Evolutionary conservation across 2,329 filamentous ascomycete species (phyloP).

Genomic region (Didymella keratinophila): DNA sequence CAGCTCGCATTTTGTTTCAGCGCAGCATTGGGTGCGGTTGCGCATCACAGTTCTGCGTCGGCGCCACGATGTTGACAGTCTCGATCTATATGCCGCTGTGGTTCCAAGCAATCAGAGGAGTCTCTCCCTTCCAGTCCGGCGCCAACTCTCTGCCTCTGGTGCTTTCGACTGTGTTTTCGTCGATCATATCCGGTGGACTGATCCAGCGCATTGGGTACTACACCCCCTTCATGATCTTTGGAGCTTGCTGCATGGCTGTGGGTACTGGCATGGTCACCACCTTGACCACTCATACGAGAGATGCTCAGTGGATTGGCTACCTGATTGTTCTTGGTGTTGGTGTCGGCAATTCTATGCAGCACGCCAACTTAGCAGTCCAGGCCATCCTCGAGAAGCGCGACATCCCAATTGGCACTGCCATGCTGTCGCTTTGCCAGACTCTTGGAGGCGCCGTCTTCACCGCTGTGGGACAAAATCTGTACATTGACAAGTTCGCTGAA

Average conservation of each 20-base stretch:
- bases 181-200: slow-evolving; percentile 51
- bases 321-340: slow-evolving; percentile 47
- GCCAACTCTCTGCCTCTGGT: slow-evolving; percentile 57
- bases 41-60: slow-evolving; percentile 52
- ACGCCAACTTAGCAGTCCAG: slow-evolving; percentile 55
- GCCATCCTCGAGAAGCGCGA: slow-evolving; percentile 51
- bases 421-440: slow-evolving; percentile 56
- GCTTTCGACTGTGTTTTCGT: slow-evolving; percentile 53
- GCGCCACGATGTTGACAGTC: slow-evolving; percentile 49
- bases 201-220: slow-evolving; percentile 56
- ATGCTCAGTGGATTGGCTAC: slow-evolving; percentile 44
- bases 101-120: slow-evolving; percentile 58
- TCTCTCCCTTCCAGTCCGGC: slow-evolving; percentile 54
- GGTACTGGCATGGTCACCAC: slow-evolving; percentile 57
- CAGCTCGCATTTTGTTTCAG: slow-evolving; percentile 53
- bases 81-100: slow-evolving; percentile 54
- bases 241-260: slow-evolving; percentile 51
- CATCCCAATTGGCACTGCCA: slow-evolving; percentile 54
- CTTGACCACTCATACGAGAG: slow-evolving; percentile 45
- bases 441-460: slow-evolving; percentile 57
- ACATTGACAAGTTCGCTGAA: slow-evolving; percentile 54
- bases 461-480: slow-evolving; percentile 57
- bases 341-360: slow-evolving; percentile 55
- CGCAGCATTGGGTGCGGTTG: slow-evolving; percentile 53
- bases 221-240: slow-evolving; percentile 57